These are phyloP conservation scores for Sporothrix dimorphospora DNA, from an alignment of 2,329 filamentous ascomycete genomes.

Conservation along the genomic window DNA sequence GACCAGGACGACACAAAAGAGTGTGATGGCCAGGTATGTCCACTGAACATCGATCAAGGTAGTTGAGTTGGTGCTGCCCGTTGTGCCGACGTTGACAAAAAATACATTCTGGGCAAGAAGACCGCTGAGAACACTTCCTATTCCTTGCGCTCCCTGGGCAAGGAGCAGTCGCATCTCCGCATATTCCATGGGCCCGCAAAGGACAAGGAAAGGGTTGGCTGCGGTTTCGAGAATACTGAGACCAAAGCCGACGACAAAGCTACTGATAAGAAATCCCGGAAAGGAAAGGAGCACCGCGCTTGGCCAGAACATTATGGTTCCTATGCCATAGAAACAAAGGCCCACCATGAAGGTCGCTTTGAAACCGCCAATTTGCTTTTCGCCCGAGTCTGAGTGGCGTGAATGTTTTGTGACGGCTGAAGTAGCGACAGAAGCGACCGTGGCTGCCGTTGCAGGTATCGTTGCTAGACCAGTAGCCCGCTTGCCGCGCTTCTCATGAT, in stretches of 20 bases:
- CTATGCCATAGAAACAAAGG: slow-evolving; percentile 72
- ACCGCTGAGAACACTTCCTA: slow-evolving; percentile 72
- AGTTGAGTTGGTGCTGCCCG: slow-evolving; percentile 41
- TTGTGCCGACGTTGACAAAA: slow-evolving; percentile 61
- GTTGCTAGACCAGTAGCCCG: neutral
- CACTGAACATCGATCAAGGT: slow-evolving; percentile 77
- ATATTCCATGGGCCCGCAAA: slow-evolving; percentile 74
- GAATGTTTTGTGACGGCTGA: neutral
- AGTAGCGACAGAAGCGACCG: neutral
- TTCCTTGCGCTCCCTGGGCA: slow-evolving; percentile 76
- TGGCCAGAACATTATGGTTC: slow-evolving; percentile 86
- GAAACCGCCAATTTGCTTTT: slow-evolving; percentile 65
- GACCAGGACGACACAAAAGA: slow-evolving; percentile 71
- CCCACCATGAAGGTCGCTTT: slow-evolving; percentile 80
- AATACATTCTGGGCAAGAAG: slow-evolving; percentile 75
- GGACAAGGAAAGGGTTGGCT: slow-evolving; percentile 72
- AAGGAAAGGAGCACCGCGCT: slow-evolving; percentile 75
- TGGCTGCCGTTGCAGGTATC: neutral
- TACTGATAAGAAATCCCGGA: slow-evolving; percentile 74
- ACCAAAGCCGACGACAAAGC: slow-evolving; percentile 76
- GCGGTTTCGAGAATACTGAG: slow-evolving; percentile 78
- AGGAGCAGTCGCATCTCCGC: slow-evolving; percentile 75
- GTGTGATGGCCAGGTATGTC: slow-evolving; percentile 80
- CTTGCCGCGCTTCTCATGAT: neutral
- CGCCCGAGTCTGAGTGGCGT: slow-evolving; percentile 32